phyloP scores from a whole-genome alignment of 75 land plant species.

The Azolla pinnata region DNA sequence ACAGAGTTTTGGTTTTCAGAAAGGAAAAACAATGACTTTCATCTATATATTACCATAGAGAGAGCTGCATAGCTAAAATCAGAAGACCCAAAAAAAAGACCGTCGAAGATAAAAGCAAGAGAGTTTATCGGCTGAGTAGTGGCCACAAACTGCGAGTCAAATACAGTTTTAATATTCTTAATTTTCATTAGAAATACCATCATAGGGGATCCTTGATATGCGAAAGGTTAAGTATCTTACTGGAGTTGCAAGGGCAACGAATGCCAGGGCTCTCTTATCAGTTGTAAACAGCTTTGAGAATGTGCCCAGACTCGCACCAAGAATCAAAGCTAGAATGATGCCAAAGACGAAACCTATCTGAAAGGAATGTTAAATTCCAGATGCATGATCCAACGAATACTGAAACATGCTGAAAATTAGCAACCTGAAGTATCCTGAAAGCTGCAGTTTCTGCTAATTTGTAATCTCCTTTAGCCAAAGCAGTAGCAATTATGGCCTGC shows the following conservation, averaged over 20 bases:
- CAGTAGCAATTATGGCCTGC: conserved; percentile 75
- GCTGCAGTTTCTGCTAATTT: conserved; percentile 41
- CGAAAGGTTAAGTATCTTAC: conserved; percentile 26
- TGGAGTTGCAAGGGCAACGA: conserved; percentile 51
- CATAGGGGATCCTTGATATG: not conserved
- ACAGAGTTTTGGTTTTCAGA: too few relatives aligned
- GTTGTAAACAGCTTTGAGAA: conserved; percentile 56
- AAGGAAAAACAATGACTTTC: conserved; percentile 1
- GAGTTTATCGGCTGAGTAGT: conserved; percentile 90
- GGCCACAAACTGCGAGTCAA: conserved; percentile 69
- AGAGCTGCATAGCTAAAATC: conserved; percentile 89
- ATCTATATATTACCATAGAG: conserved; percentile 53
- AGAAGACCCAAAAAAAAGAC: conserved; percentile 85
- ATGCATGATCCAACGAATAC: conserved; percentile 1
- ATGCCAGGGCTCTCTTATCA: conserved; percentile 50
- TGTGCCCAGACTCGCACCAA: conserved; percentile 53
- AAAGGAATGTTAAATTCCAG: too few relatives aligned
- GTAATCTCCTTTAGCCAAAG: conserved; percentile 49
- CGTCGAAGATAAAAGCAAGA: conserved; percentile 93
- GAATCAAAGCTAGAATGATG: conserved; percentile 37
- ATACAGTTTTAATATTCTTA: not conserved
- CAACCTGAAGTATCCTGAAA: conserved; percentile 67
- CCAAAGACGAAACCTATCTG: conserved; percentile 74
- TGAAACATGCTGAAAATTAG: conserved; percentile 6
- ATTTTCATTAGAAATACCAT: not conserved